These are phyloP conservation scores for Cerioporus squamosus DNA, from an alignment of 1,284 basidiomycete genomes.

Conservation along the genomic window DNA sequence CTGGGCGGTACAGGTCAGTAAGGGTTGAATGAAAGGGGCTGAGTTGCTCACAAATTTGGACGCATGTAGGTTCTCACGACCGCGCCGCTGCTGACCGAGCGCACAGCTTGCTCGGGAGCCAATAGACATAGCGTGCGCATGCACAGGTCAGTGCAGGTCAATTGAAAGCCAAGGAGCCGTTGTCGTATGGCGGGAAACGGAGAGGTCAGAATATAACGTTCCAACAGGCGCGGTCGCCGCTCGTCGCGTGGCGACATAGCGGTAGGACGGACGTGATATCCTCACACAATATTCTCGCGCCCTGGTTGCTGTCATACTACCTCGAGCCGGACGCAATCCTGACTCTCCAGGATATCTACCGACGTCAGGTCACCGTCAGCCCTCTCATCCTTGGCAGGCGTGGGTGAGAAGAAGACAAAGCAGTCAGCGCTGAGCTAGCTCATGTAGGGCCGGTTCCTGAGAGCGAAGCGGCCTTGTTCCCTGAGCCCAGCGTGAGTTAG, in stretches of 20 bases:
- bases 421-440: background rate
- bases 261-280: conserved; percentile 1
- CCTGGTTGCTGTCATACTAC: conserved; percentile 2
- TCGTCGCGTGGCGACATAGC: conserved; percentile 2
- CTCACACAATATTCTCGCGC: background rate
- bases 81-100: conserved; percentile 19
- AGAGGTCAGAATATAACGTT: too few species aligned
- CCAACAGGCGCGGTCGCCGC: background rate
- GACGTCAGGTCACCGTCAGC: too few species aligned
- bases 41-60: conserved; percentile 15
- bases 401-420: background rate
- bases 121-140: background rate
- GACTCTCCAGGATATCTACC: too few species aligned
- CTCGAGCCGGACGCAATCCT: conserved; percentile 4
- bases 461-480: background rate
- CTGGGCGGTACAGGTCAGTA: conserved; percentile 9
- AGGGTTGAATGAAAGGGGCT: conserved; percentile 9
- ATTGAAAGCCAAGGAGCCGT: background rate
- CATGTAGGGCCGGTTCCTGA: background rate
- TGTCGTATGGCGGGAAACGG: background rate
- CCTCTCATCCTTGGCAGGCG: background rate
- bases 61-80: conserved; percentile 17
- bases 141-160: too few species aligned
- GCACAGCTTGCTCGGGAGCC: background rate
- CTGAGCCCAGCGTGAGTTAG: conserved; percentile 3